Evolutionary conservation across 495 filamentous ascomycete species (phyloP).

Genomic region (Polyplosphaeria fusca): DNA sequence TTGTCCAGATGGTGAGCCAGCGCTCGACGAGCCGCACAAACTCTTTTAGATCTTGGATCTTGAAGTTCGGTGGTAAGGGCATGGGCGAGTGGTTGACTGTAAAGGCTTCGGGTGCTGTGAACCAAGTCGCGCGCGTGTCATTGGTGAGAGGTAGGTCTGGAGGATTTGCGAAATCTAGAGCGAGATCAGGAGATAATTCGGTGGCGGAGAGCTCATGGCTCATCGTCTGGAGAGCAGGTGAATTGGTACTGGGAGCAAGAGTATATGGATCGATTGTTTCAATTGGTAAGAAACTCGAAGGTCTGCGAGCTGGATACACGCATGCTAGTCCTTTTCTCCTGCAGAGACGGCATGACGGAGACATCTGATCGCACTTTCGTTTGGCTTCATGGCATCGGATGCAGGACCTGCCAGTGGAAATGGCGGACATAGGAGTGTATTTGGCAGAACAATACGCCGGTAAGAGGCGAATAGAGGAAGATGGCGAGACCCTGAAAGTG

Average conservation of each 20-base stretch:
- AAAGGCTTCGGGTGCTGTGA: neutral
- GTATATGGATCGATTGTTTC: neutral
- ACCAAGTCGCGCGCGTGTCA: neutral
- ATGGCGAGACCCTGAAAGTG: too few relatives aligned
- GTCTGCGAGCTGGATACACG: slow-evolving; percentile 1
- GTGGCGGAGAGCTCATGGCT: slow-evolving; percentile 1
- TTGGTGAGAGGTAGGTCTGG: neutral
- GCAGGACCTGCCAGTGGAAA: slow-evolving; percentile 1
- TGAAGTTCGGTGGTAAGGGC: slow-evolving; percentile 1
- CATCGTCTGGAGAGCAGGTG: neutral
- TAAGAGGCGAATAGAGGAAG: neutral
- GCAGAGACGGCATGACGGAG: slow-evolving; percentile 1
- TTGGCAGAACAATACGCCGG: neutral
- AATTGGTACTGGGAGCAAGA: neutral
- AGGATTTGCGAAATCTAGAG: neutral
- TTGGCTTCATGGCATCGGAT: slow-evolving; percentile 1
- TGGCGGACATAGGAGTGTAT: slow-evolving; percentile 1
- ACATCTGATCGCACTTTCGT: slow-evolving; percentile 1
- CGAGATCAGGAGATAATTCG: neutral
- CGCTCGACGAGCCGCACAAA: neutral
- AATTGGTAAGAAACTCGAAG: neutral
- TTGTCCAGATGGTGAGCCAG: neutral
- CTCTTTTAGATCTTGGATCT: slow-evolving; percentile 2
- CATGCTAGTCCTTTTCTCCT: neutral
- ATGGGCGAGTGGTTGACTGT: neutral